phyloP scores from a whole-genome alignment of 2,329 filamentous ascomycete genomes.

The Talaromyces islandicus region DNA sequence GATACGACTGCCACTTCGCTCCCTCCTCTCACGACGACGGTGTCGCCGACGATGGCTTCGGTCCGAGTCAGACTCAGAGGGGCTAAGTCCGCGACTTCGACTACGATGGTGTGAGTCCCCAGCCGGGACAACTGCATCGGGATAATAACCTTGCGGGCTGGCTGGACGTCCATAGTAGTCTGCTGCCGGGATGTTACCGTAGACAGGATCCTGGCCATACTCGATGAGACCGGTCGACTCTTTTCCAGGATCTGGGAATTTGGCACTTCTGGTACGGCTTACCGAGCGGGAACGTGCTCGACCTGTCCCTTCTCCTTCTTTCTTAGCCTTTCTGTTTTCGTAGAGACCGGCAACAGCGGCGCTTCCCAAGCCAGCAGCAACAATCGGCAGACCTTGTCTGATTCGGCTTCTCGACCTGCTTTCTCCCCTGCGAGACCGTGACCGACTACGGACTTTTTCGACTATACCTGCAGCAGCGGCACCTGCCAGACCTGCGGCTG shows the following conservation, averaged over 20 bases:
- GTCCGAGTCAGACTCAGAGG: conserved; percentile 32
- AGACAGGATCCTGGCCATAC: conserved; percentile 58
- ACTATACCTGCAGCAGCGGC: conserved; percentile 58
- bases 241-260: conserved; percentile 33
- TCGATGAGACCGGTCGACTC: conserved; percentile 53
- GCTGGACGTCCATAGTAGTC: conserved; percentile 41
- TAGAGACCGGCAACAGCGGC: conserved; percentile 58
- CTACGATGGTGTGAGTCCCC: conserved; percentile 26
- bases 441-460: conserved; percentile 53
- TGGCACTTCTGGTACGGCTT: conserved; percentile 33
- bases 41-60: conserved; percentile 24
- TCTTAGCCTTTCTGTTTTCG: conserved; percentile 57
- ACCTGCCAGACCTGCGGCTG: conserved; percentile 56
- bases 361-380: conserved; percentile 55
- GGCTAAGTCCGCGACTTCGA: conserved; percentile 35
- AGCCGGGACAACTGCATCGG: conserved; percentile 37
- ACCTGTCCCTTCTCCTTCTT: conserved; percentile 45
- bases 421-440: conserved; percentile 46
- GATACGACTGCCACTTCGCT: conserved; percentile 33
- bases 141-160: conserved; percentile 34
- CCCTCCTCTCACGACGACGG: conserved; percentile 22
- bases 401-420: conserved; percentile 51
- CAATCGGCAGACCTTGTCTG: conserved; percentile 53
- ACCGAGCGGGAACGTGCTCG: conserved; percentile 31
- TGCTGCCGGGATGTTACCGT: conserved; percentile 46